A percentile compares a stretch with the other conserved stretches of the same genome.
Conservation (phyloP, 768 basidiomycete species). For the Tylopilus plumbeoviolaceoides region DNA sequence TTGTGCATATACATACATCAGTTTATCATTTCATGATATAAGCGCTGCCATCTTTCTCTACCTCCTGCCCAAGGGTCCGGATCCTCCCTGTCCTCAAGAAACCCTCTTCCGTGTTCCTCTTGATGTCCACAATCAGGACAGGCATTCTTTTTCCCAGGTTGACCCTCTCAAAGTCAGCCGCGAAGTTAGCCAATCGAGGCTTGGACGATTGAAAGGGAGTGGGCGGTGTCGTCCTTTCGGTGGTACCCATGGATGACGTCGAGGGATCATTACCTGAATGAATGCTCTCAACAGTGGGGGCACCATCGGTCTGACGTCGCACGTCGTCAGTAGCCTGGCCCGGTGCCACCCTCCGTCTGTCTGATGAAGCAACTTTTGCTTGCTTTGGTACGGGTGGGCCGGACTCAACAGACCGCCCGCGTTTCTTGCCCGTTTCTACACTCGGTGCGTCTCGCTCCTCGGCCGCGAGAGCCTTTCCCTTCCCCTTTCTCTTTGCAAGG, state of each 20-base stretch:
- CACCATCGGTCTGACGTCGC: neutral
- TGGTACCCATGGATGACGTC: neutral
- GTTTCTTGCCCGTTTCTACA: constrained; percentile 12
- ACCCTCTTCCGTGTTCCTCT: neutral
- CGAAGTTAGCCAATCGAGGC: constrained; percentile 22
- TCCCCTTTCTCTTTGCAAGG: constrained; percentile 19
- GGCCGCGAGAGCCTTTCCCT: constrained; percentile 14
- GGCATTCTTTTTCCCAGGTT: constrained; percentile 2
- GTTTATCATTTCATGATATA: constrained; percentile 11
- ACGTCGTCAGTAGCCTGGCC: neutral
- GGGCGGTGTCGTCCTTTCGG: neutral
- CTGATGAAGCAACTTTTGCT: constrained; percentile 1
- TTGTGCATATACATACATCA: too few relatives aligned
- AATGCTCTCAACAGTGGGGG: neutral
- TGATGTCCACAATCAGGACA: constrained; percentile 9
- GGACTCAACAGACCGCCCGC: constrained; percentile 3
- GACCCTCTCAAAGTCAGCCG: constrained; percentile 15
- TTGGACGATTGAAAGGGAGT: neutral
- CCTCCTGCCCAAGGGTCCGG: constrained; percentile 15
- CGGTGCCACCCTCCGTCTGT: neutral
- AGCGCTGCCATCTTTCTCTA: constrained; percentile 20
- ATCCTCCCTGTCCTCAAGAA: constrained; percentile 29
- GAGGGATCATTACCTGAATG: neutral
- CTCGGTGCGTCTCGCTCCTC: constrained; percentile 2
- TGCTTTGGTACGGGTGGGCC: constrained; percentile 15